Conservation (phyloP, 768 basidiomycete genomes). For the Atractiella rhizophila region DNA sequence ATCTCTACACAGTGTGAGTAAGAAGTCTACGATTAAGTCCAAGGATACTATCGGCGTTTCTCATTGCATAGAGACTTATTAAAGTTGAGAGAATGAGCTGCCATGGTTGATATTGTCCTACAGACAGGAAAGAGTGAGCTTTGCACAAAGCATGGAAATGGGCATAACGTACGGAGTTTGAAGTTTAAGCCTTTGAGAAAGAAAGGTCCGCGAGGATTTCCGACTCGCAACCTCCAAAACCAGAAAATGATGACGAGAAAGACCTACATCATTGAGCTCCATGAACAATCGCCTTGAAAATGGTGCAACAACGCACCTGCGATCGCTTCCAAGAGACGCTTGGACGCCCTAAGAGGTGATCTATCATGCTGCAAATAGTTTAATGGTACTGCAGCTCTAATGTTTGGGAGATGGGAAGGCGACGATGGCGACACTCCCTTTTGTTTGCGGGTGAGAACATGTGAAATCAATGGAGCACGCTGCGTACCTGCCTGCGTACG, state of each 20-base stretch:
- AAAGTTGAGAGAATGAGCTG: slow-evolving; percentile 69
- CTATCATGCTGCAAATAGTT: slow-evolving; percentile 5
- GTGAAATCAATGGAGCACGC: too few relatives aligned
- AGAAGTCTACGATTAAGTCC: slow-evolving; percentile 18
- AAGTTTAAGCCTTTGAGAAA: slow-evolving; percentile 23
- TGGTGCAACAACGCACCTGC: slow-evolving; percentile 1
- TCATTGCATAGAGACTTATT: slow-evolving; percentile 39
- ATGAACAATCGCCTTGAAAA: neutral
- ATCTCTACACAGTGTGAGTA: neutral
- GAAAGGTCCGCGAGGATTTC: slow-evolving; percentile 38
- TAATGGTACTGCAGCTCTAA: too few relatives aligned
- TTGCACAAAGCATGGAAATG: neutral
- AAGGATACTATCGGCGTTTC: slow-evolving; percentile 11
- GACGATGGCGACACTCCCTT: too few relatives aligned
- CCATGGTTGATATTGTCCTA: slow-evolving; percentile 81
- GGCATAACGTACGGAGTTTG: neutral
- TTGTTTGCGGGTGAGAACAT: too few relatives aligned
- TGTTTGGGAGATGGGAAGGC: too few relatives aligned
- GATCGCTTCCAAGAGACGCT: slow-evolving; percentile 2
- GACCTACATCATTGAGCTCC: slow-evolving; percentile 31
- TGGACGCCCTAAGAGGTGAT: slow-evolving; percentile 7
- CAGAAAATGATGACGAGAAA: slow-evolving; percentile 78
- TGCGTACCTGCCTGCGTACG: too few relatives aligned
- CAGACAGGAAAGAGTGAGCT: neutral
- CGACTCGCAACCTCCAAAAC: slow-evolving; percentile 50